phyloP scores from a whole-genome alignment of 2,329 filamentous ascomycete species.

The Venturia nashicola region DNA sequence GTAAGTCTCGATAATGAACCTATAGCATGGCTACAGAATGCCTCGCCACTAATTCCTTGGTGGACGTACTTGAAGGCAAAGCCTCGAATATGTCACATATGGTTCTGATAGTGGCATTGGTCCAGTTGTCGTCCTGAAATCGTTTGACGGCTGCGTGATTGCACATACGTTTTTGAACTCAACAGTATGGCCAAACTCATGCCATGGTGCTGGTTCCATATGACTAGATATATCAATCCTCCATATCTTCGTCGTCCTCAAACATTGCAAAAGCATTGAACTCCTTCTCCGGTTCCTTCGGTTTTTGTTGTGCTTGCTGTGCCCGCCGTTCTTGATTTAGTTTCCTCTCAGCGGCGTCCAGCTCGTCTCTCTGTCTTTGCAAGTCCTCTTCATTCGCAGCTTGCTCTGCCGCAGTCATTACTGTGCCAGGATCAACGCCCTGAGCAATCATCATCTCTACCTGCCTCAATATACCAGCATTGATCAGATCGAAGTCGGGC shows the following conservation, averaged over 20 bases:
- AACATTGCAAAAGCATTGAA: background rate
- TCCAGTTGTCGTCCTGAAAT: no score
- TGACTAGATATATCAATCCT: background rate
- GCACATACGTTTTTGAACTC: no score
- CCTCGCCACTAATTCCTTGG: no score
- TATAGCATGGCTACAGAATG: no score
- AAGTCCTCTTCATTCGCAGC: conserved; percentile 31
- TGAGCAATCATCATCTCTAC: conserved; percentile 48
- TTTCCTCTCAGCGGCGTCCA: conserved; percentile 19
- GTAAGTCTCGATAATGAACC: no score
- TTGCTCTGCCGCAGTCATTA: conserved; percentile 31
- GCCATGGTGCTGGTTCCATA: background rate
- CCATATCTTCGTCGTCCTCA: background rate
- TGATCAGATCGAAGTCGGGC: conserved; percentile 60
- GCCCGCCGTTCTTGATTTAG: conserved; percentile 13
- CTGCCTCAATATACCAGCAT: conserved; percentile 51
- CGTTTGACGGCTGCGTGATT: no score
- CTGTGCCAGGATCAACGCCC: conserved; percentile 44
- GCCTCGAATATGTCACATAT: no score
- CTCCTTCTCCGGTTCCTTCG: background rate
- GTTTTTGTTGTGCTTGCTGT: background rate
- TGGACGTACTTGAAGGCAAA: no score
- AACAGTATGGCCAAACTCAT: no score
- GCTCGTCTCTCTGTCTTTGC: conserved; percentile 22
- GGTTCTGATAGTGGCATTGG: no score